Evolutionary conservation across 768 basidiomycete genomes (phyloP).

Genomic region (Tubosaeta sp.): DNA sequence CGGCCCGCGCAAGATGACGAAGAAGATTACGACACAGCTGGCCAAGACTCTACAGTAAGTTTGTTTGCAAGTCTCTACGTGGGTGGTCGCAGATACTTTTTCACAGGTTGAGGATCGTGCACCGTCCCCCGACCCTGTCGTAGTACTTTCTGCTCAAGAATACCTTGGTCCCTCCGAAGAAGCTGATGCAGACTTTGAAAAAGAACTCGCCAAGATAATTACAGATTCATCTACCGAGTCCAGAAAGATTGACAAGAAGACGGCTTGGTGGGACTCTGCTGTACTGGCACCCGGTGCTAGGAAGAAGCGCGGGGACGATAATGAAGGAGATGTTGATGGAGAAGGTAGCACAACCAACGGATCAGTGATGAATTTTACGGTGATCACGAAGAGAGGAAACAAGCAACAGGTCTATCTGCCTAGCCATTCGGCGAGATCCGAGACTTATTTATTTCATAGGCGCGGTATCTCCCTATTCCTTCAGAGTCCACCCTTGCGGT

Average conservation of each 20-base stretch:
- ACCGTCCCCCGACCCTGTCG: conserved; percentile 77
- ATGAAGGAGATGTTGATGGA: conserved; percentile 46
- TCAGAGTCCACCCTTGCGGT: conserved; percentile 83
- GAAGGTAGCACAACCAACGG: conserved; percentile 30
- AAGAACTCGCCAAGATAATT: conserved; percentile 93
- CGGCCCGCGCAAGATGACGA: conserved; percentile 51
- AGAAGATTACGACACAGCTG: conserved; percentile 53
- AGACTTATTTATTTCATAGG: conserved; percentile 39
- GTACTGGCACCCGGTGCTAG: conserved; percentile 63
- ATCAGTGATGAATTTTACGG: conserved; percentile 82
- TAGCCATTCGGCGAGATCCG: conserved; percentile 3
- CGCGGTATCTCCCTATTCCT: conserved; percentile 86
- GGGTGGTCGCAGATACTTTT: neutral
- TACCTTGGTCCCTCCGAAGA: conserved; percentile 80
- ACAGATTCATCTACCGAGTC: conserved; percentile 82
- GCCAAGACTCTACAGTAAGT: conserved; percentile 53
- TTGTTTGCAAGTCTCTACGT: neutral
- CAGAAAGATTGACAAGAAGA: conserved; percentile 84
- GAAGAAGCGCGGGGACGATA: conserved; percentile 63
- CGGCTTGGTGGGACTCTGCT: conserved; percentile 87
- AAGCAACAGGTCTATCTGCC: conserved; percentile 67
- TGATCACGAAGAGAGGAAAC: conserved; percentile 90
- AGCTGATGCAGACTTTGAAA: conserved; percentile 89
- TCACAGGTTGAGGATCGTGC: conserved; percentile 56
- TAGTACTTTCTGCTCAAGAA: conserved; percentile 70